phyloP scores from a whole-genome alignment of 139 green algal genomes.

The Haematococcus lacustris region DNA sequence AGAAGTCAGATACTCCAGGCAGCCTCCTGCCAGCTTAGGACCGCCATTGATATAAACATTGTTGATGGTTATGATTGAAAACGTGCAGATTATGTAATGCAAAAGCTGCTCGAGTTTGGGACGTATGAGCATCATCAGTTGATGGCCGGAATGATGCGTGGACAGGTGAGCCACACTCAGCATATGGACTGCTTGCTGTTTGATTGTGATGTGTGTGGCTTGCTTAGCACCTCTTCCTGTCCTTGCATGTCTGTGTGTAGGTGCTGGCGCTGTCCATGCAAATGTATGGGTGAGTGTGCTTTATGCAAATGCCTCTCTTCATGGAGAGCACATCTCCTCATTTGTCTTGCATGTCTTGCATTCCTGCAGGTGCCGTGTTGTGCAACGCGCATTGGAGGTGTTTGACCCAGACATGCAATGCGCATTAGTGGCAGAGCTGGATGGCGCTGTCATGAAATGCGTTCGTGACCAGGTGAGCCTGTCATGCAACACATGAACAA shows the following conservation, averaged over 20 bases:
- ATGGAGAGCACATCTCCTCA: no score
- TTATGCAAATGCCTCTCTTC: no score
- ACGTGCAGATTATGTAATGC: conserved; percentile 67
- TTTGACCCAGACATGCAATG: conserved; percentile 14
- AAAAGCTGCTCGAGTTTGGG: conserved; percentile 25
- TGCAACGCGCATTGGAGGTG: conserved; percentile 84
- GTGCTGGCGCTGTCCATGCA: conserved; percentile 66
- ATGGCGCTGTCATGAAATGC: conserved; percentile 67
- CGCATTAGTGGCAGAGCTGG: conserved; percentile 29
- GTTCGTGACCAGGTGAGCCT: conserved; percentile 79
- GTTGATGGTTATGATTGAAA: no score
- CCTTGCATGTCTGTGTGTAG: background rate
- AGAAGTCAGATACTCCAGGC: no score
- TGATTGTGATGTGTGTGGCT: background rate
- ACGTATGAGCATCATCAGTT: conserved; percentile 18
- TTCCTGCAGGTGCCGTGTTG: conserved; percentile 89
- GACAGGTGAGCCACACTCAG: conserved; percentile 17
- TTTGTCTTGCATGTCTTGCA: no score
- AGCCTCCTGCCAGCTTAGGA: no score
- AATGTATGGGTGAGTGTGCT: conserved; percentile 90
- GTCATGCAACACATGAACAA: background rate
- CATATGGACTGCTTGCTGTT: background rate
- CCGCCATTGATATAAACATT: no score
- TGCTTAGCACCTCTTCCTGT: background rate
- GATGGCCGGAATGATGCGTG: conserved; percentile 26